A percentile compares a stretch with the other conserved stretches of the same genome.
Evolutionary conservation across 192 early-diverging fungal genomes (phyloP).

Genomic region (Rhizoclosmatium sp.): DNA sequence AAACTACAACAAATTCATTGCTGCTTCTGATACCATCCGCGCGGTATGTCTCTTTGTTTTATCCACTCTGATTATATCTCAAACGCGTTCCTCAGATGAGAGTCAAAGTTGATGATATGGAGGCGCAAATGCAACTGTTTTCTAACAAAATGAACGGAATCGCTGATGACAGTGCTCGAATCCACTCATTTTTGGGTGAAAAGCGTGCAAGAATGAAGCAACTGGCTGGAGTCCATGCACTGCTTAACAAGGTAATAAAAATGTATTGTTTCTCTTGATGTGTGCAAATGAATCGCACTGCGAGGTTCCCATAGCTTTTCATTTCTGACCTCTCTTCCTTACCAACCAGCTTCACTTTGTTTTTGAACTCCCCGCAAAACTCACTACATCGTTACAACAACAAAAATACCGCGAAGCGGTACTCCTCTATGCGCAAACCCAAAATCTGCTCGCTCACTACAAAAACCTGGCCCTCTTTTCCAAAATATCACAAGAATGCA

Average conservation of each 20-base stretch:
- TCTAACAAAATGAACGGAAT: constrained; percentile 74
- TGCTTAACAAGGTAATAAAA: constrained; percentile 68
- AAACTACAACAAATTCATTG: constrained; percentile 98
- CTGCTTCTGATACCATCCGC: constrained; percentile 88
- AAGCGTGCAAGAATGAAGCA: constrained; percentile 78
- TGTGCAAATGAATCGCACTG: neutral
- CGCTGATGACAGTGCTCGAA: constrained; percentile 51
- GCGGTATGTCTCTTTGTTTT: neutral
- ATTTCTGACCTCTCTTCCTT: neutral
- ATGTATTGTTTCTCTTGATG: neutral
- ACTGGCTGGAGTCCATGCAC: constrained; percentile 73
- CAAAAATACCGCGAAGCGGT: constrained; percentile 79
- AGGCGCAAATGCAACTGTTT: constrained; percentile 81
- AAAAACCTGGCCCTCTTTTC: constrained; percentile 77
- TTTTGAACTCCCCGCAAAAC: constrained; percentile 82
- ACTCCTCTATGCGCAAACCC: constrained; percentile 73
- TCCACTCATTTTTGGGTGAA: constrained; percentile 69
- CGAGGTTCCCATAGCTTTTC: neutral
- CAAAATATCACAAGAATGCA: constrained; percentile 82
- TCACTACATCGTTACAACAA: constrained; percentile 66
- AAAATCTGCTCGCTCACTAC: constrained; percentile 80
- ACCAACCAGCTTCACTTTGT: constrained; percentile 78
- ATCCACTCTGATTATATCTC: neutral
- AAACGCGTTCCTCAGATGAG: constrained; percentile 67
- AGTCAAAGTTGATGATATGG: constrained; percentile 85